Conservation (phyloP, 2,329 filamentous ascomycete species). For the Metarhizium brunneum region DNA sequence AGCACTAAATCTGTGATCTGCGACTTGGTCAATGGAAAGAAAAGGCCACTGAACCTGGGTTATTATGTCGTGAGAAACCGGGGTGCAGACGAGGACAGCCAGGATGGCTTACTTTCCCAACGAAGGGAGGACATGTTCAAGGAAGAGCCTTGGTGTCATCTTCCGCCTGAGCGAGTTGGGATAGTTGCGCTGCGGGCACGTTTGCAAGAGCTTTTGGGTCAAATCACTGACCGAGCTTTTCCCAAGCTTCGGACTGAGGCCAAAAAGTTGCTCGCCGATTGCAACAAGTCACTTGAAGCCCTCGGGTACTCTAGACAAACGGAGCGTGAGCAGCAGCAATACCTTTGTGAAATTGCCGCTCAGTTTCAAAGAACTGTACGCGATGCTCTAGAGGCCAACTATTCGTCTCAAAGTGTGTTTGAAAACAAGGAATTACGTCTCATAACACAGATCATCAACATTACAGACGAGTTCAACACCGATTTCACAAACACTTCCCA, state of each 20-base stretch:
- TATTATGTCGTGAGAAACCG: slow-evolving; percentile 42
- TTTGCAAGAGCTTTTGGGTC: slow-evolving; percentile 27
- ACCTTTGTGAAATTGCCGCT: background rate
- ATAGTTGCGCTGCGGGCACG: slow-evolving; percentile 24
- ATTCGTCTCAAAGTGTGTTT: background rate
- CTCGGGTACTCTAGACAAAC: background rate
- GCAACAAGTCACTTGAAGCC: background rate
- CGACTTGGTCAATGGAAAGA: slow-evolving; percentile 31
- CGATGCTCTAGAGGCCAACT: background rate
- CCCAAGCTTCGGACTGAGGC: slow-evolving; percentile 24
- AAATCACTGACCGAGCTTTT: slow-evolving; percentile 30
- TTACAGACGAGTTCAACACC: background rate
- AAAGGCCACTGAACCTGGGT: slow-evolving; percentile 32
- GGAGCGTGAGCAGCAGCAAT: background rate
- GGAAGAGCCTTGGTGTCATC: slow-evolving; percentile 18
- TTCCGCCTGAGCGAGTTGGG: slow-evolving; percentile 18
- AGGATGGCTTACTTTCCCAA: slow-evolving; percentile 15
- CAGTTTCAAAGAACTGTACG: slow-evolving; percentile 1
- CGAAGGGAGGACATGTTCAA: slow-evolving; percentile 31
- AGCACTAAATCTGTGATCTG: slow-evolving; percentile 27
- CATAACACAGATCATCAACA: slow-evolving; percentile 1
- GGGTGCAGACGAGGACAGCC: slow-evolving; percentile 29
- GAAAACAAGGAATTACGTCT: background rate
- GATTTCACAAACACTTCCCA: background rate
- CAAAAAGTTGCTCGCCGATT: slow-evolving; percentile 9